Evolutionary conservation across 1,284 basidiomycete genomes (phyloP).

Genomic region (Leccinum solheimii): DNA sequence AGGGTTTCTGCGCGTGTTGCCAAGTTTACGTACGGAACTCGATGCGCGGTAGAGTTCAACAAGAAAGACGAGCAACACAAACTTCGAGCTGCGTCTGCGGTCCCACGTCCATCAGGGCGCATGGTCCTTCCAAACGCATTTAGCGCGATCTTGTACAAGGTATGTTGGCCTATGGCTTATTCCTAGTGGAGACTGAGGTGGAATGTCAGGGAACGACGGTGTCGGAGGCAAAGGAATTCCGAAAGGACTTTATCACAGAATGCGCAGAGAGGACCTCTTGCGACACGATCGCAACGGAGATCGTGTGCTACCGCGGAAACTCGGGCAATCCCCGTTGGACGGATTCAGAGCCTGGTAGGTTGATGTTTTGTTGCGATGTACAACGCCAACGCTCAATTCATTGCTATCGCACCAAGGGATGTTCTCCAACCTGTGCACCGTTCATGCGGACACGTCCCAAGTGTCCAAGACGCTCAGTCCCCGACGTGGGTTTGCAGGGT

Average conservation of each 20-base stretch:
- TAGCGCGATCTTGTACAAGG: constrained; percentile 37
- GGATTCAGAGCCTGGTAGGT: constrained; percentile 44
- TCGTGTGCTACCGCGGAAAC: constrained; percentile 46
- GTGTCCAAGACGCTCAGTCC: too few relatives aligned
- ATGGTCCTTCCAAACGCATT: constrained; percentile 36
- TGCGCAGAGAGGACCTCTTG: constrained; percentile 28
- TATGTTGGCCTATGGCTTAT: not conserved
- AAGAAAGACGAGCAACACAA: constrained; percentile 34
- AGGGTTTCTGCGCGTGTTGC: constrained; percentile 38
- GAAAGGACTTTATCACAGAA: constrained; percentile 39
- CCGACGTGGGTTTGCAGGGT: too few relatives aligned
- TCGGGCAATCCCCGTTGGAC: constrained; percentile 43
- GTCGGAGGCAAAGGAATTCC: constrained; percentile 42
- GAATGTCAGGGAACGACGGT: constrained; percentile 37
- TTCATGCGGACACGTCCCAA: too few relatives aligned
- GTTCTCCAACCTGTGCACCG: constrained; percentile 44
- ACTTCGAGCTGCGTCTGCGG: constrained; percentile 23
- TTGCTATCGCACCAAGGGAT: constrained; percentile 33
- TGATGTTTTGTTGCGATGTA: not conserved
- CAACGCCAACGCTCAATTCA: not conserved
- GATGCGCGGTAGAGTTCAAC: constrained; percentile 30
- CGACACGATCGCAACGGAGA: constrained; percentile 32
- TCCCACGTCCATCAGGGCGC: constrained; percentile 34
- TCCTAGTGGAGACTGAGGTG: constrained; percentile 1
- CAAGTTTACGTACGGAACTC: constrained; percentile 38